Conservation (phyloP, 768 basidiomycete species). For the Lactarius quietus region DNA sequence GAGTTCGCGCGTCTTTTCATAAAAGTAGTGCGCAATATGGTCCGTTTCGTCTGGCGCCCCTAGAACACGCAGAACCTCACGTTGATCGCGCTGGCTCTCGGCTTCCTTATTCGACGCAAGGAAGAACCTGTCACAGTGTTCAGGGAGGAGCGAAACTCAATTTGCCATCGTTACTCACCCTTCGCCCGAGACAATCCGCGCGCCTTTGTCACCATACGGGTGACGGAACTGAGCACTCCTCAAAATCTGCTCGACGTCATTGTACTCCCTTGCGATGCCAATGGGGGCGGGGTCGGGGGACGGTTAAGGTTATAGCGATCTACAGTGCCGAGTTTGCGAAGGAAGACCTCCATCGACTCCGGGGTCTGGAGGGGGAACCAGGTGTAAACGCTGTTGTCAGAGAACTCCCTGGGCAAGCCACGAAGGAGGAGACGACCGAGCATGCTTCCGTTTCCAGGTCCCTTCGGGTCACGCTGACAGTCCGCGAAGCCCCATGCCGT, state of each 20-base stretch:
- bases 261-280: conserved; percentile 44
- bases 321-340: conserved; percentile 51
- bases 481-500: conserved; percentile 85
- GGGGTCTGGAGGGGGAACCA: conserved; percentile 92
- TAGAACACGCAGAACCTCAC: conserved; percentile 47
- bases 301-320: conserved; percentile 54
- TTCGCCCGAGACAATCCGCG: conserved; percentile 51
- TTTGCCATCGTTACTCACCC: conserved; percentile 43
- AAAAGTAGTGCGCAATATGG: conserved; percentile 59
- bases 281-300: conserved; percentile 37
- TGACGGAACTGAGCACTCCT: conserved; percentile 45
- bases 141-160: not conserved
- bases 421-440: conserved; percentile 73
- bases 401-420: conserved; percentile 65
- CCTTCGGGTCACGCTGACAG: conserved; percentile 68
- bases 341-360: conserved; percentile 54
- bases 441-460: conserved; percentile 72
- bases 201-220: conserved; percentile 49
- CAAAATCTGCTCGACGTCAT: conserved; percentile 51
- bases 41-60: conserved; percentile 45
- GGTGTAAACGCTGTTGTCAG: conserved; percentile 67
- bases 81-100: conserved; percentile 42
- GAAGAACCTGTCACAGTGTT: conserved; percentile 54
- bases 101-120: conserved; percentile 44
- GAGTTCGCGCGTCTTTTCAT: conserved; percentile 56